A percentile compares a stretch with the other conserved stretches of the same genome.
These are phyloP conservation scores for Fusarium subtropicale DNA, from an alignment of 2,329 filamentous ascomycete genomes.

Conservation along the genomic window DNA sequence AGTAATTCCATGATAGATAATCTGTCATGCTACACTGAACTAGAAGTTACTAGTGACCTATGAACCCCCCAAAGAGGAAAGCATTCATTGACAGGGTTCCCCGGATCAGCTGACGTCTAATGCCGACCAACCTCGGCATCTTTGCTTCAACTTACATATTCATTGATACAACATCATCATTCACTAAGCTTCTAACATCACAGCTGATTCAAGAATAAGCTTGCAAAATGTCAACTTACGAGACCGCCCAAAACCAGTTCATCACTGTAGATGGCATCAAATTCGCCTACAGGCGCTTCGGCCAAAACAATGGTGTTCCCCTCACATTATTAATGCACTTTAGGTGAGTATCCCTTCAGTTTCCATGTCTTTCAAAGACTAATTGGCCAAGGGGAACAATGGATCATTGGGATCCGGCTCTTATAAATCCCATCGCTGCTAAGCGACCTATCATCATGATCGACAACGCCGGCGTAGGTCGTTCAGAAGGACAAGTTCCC, in stretches of 20 bases:
- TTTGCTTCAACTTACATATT: neutral
- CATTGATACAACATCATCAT: neutral
- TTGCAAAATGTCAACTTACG: constrained; percentile 48
- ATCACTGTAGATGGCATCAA: constrained; percentile 48
- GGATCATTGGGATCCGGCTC: constrained; percentile 57
- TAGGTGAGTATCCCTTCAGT: constrained; percentile 43
- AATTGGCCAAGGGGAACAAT: constrained; percentile 49
- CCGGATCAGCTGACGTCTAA: constrained; percentile 31
- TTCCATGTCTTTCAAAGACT: neutral
- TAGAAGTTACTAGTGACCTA: neutral
- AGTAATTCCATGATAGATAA: no score
- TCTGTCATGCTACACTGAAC: no score
- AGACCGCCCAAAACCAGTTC: constrained; percentile 46
- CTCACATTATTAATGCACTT: constrained; percentile 51
- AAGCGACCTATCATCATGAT: constrained; percentile 58
- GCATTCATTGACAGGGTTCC: constrained; percentile 13
- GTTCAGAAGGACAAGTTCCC: constrained; percentile 57
- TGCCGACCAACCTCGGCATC: constrained; percentile 37
- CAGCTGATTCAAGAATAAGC: neutral
- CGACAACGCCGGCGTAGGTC: constrained; percentile 62
- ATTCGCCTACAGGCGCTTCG: constrained; percentile 51
- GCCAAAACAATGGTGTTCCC: constrained; percentile 47
- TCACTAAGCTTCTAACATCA: neutral
- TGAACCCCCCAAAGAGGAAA: constrained; percentile 12
- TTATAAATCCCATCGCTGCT: constrained; percentile 59